Evolutionary conservation across 1,284 basidiomycete genomes (phyloP), one percentile per base, ranked within the genome.

Genomic region (Boletellus deceptivus): DNA sequence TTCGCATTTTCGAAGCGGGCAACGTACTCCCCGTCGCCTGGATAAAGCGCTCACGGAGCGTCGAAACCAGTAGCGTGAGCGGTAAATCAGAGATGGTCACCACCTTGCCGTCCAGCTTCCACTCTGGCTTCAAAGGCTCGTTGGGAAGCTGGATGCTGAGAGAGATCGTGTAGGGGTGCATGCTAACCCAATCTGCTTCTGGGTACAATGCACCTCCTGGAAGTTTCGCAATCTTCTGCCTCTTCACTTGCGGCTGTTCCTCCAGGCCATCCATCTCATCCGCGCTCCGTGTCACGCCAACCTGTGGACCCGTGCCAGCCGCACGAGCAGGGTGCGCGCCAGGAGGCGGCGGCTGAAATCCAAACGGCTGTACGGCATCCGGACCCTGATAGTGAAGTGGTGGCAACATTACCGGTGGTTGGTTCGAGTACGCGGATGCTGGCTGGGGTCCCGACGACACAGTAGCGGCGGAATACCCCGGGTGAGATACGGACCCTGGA

Each of bases 141-240:
- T 72, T 75, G 2, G 94, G 93, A 52, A 98, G 75, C 66, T 94
- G 91, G 6, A 97, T 77, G 36, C 79, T 77, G 27, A 98, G 75
- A 11, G 86, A 84, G 61, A 97, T 91, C 9, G 93, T 88, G 59
- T 93, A 86, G 33, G 92, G 91, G 69, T 97, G 92, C 77, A 91
- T 82, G 44, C 76, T 77, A 60, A 92, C 82, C 93, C 93, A 97
- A 67, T 94, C 90, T 50, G 83, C 76, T 62, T 93, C 92, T 5
- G 89, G 79, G 68, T 91, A 93, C 53, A 88, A 71, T 53, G 84
- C 82, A 2, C 89, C 89, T 35, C 84, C 88, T 3, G 88, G 88
- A 40, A 91, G 71, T 67, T 91, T 93, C 29, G 86, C 86, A 17
- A 93, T 81, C 53, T 83, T 83, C 63, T 90, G 88, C 47, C 91